Evolutionary conservation across 495 filamentous ascomycete genomes (phyloP).

Genomic region (Neurospora sp.): DNA sequence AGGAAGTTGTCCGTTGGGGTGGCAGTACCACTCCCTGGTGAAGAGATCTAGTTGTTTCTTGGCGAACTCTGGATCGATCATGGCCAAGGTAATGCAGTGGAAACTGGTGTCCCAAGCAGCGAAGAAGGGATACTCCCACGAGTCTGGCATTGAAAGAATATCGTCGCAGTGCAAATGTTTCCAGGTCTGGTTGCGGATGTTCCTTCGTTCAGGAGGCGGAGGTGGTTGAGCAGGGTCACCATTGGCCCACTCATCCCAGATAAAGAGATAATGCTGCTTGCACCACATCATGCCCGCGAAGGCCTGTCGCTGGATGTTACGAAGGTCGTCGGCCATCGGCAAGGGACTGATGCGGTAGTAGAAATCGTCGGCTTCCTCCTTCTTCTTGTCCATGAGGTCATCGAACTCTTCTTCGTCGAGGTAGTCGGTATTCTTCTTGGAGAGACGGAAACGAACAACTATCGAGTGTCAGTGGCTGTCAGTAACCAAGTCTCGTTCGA

Average conservation of each 20-base stretch:
- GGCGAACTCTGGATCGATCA: slow-evolving; percentile 95
- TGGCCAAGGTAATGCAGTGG: slow-evolving; percentile 88
- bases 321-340: slow-evolving; percentile 87
- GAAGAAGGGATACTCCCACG: slow-evolving; percentile 98
- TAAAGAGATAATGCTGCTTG: slow-evolving; percentile 92
- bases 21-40: slow-evolving; percentile 98
- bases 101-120: slow-evolving; percentile 97
- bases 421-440: slow-evolving; percentile 58
- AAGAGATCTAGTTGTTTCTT: slow-evolving; percentile 96
- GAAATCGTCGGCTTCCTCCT: slow-evolving; percentile 87
- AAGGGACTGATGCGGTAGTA: slow-evolving; percentile 88
- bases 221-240: slow-evolving; percentile 63
- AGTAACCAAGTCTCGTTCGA: neutral
- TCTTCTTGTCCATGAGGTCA: slow-evolving; percentile 77
- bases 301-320: slow-evolving; percentile 91
- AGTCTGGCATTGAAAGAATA: slow-evolving; percentile 93
- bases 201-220: slow-evolving; percentile 70
- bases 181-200: slow-evolving; percentile 80
- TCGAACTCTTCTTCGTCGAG: slow-evolving; percentile 90
- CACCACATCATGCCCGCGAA: slow-evolving; percentile 96
- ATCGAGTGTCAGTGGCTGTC: slow-evolving; percentile 1
- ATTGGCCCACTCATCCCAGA: slow-evolving; percentile 96
- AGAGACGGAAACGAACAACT: slow-evolving; percentile 86
- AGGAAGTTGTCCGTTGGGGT: slow-evolving; percentile 89
- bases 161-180: slow-evolving; percentile 90